Evolutionary conservation across 2,329 filamentous ascomycete species (phyloP).

Genomic region (Epichloe festucae): DNA sequence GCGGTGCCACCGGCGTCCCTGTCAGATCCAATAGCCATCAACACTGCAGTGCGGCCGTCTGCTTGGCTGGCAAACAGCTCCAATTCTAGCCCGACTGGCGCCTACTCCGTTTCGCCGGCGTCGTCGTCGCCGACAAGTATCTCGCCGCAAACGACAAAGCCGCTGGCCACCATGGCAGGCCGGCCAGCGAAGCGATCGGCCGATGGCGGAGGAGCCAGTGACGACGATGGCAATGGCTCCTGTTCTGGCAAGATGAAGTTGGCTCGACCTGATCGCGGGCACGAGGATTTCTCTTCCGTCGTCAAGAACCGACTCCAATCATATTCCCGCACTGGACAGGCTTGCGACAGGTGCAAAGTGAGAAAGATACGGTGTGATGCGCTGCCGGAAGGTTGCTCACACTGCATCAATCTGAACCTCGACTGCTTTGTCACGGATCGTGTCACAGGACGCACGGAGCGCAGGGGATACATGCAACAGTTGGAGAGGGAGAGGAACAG

Average conservation of each 20-base stretch:
- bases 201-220: conserved; percentile 20
- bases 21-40: background rate
- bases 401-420: conserved; percentile 62
- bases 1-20: background rate
- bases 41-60: background rate
- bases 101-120: conserved; percentile 4
- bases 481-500: conserved; percentile 60
- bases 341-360: conserved; percentile 82
- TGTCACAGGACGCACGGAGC: conserved; percentile 68
- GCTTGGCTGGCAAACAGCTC: conserved; percentile 1
- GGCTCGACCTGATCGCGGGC: conserved; percentile 33
- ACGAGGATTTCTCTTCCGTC: conserved; percentile 40
- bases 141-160: conserved; percentile 6
- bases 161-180: conserved; percentile 7
- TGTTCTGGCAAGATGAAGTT: conserved; percentile 30
- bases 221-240: conserved; percentile 15
- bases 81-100: conserved; percentile 7
- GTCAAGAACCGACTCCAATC: conserved; percentile 43
- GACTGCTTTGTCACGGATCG: conserved; percentile 79
- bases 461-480: conserved; percentile 64
- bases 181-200: conserved; percentile 24
- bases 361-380: conserved; percentile 84
- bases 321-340: conserved; percentile 61
- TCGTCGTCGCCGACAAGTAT: conserved; percentile 6
- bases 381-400: conserved; percentile 66